These are phyloP conservation scores for Willaertia magna DNA, from an alignment of 208 protist genomes.

Conservation along the genomic window DNA sequence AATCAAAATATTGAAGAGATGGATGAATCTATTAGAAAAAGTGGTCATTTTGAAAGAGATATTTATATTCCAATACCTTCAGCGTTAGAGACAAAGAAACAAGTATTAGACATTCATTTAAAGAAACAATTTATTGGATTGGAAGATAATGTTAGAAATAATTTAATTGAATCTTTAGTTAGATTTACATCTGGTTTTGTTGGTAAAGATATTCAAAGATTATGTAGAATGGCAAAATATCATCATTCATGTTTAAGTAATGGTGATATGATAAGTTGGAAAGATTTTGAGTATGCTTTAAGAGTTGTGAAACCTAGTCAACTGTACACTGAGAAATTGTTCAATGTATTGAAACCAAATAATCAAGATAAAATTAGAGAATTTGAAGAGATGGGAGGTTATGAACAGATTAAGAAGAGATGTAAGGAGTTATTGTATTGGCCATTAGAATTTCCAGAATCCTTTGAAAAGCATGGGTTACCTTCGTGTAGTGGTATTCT, in stretches of 20 bases:
- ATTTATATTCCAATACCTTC: background rate
- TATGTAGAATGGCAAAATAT: background rate
- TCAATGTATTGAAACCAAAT: background rate
- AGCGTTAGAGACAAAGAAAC: background rate
- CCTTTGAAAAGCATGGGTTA: background rate
- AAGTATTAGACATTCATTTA: background rate
- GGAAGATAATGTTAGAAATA: background rate
- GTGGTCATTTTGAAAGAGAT: background rate
- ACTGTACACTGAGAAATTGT: background rate
- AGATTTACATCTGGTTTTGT: background rate
- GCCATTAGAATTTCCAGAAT: background rate
- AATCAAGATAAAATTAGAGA: background rate
- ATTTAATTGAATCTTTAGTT: background rate
- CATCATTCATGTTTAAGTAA: background rate
- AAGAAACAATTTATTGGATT: background rate
- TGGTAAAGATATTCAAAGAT: background rate
- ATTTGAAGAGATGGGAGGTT: background rate
- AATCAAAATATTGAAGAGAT: background rate
- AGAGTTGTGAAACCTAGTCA: background rate
- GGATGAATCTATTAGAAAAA: background rate
- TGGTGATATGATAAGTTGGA: background rate
- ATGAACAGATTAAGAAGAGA: background rate
- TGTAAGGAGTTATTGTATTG: background rate
- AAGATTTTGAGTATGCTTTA: background rate
- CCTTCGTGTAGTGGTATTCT: constrained; percentile 84